phyloP scores from a whole-genome alignment of 306 rosid genomes.

The Cyamopsis tetragonoloba region DNA sequence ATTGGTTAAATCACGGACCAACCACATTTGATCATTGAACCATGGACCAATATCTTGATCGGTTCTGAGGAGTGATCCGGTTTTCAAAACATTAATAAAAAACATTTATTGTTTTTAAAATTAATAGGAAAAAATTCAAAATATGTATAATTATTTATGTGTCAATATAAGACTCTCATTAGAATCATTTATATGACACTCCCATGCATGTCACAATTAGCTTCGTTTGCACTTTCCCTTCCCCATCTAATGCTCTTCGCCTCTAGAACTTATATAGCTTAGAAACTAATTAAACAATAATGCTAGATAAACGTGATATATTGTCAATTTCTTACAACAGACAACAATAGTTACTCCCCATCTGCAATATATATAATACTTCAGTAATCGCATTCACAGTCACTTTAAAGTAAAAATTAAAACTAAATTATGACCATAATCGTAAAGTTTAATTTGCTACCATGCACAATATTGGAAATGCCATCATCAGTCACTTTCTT shows the following conservation, averaged over 20 bases:
- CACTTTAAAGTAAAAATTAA: not conserved
- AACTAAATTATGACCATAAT: not conserved
- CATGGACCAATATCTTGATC: too few relatives aligned
- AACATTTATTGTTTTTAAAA: too few relatives aligned
- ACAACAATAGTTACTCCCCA: not conserved
- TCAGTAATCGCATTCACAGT: not conserved
- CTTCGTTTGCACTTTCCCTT: not conserved
- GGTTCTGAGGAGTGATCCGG: too few relatives aligned
- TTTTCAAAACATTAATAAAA: too few relatives aligned
- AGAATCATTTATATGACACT: not conserved
- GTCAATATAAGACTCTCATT: not conserved
- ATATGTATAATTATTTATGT: too few relatives aligned
- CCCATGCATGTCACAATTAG: not conserved
- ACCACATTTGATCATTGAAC: too few relatives aligned
- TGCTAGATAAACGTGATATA: not conserved
- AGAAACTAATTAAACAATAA: not conserved
- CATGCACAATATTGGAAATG: not conserved
- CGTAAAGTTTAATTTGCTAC: not conserved
- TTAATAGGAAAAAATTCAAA: too few relatives aligned
- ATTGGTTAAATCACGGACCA: too few relatives aligned
- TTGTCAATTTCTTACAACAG: not conserved
- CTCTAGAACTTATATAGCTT: slow-evolving; percentile 11
- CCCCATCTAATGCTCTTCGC: not conserved
- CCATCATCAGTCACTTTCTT: not conserved
- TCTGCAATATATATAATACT: too few relatives aligned